A percentile compares a stretch with the other conserved stretches of the same genome.
Evolutionary conservation across 2,329 filamentous ascomycete genomes (phyloP).

Genomic region (Colletotrichum lentis): DNA sequence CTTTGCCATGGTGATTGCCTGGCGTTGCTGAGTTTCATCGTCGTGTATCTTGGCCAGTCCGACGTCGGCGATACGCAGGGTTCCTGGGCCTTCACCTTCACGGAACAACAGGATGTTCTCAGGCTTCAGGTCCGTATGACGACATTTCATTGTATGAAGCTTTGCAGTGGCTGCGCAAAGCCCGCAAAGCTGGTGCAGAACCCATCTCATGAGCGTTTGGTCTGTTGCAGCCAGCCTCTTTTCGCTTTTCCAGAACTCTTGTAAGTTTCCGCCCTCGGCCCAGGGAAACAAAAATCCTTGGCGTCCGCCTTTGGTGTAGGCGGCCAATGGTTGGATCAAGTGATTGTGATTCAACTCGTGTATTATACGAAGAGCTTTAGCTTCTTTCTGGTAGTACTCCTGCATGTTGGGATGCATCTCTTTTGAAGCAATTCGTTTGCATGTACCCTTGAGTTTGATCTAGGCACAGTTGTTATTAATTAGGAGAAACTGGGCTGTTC

Average conservation of each 20-base stretch:
- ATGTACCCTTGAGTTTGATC: neutral
- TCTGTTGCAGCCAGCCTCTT: neutral
- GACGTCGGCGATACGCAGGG: neutral
- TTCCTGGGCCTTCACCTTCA: neutral
- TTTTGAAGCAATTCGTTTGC: neutral
- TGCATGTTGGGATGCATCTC: neutral
- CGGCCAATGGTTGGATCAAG: conserved; percentile 1
- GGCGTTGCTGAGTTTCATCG: neutral
- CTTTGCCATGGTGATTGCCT: neutral
- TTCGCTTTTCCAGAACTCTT: neutral
- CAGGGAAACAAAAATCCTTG: neutral
- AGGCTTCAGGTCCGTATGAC: conserved; percentile 9
- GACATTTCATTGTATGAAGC: conserved; percentile 1
- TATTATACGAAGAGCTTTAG: neutral
- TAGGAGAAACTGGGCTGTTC: too few species aligned
- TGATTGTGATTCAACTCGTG: neutral
- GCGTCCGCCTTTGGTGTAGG: neutral
- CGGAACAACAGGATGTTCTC: conserved; percentile 3
- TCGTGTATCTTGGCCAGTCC: neutral
- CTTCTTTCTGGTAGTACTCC: neutral
- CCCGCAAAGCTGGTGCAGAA: neutral
- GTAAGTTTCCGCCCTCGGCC: conserved; percentile 2
- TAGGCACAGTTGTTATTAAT: neutral
- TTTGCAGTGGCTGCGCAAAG: neutral
- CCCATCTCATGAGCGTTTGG: neutral